Evolutionary conservation across 331 rosid genomes (phyloP).

Genomic region (Rhamnella rubrinervis): DNA sequence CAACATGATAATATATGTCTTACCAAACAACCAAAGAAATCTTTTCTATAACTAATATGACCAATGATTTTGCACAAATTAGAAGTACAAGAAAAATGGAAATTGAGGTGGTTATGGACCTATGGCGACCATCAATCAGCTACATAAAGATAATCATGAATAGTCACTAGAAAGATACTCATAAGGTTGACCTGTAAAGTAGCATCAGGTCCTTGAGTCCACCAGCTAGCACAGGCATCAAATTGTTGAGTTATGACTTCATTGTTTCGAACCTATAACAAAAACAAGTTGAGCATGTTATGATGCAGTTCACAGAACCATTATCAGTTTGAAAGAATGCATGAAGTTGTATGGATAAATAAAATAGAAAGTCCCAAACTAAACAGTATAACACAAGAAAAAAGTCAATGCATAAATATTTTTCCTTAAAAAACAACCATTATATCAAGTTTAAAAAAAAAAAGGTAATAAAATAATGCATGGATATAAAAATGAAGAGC

Average conservation of each 20-base stretch:
- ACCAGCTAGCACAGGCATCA: slow-evolving; percentile 99
- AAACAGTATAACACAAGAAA: neutral
- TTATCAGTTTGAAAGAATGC: neutral
- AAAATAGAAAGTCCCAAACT: neutral
- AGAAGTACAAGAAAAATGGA: neutral
- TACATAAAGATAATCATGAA: neutral
- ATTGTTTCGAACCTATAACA: slow-evolving; percentile 37
- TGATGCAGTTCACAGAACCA: neutral
- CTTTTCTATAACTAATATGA: neutral
- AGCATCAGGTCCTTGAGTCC: slow-evolving; percentile 99
- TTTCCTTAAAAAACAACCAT: too few relatives aligned
- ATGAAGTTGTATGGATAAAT: neutral
- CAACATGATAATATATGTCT: neutral
- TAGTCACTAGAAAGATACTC: slow-evolving; percentile 14
- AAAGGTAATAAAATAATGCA: too few relatives aligned
- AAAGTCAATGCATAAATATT: too few relatives aligned
- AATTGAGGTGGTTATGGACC: neutral
- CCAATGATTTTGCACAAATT: too few relatives aligned
- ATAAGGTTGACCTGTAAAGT: slow-evolving; percentile 69
- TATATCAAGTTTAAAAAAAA: too few relatives aligned
- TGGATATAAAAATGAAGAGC: too few relatives aligned
- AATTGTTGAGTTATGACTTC: slow-evolving; percentile 72
- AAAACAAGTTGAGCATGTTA: slow-evolving; percentile 14
- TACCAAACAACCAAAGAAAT: neutral
- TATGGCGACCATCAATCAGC: slow-evolving; percentile 6